A percentile compares a stretch with the other conserved stretches of the same genome.
These are phyloP conservation scores for Platanthera guangdongensis DNA, from an alignment of 106 monocot species.

Conservation along the genomic window DNA sequence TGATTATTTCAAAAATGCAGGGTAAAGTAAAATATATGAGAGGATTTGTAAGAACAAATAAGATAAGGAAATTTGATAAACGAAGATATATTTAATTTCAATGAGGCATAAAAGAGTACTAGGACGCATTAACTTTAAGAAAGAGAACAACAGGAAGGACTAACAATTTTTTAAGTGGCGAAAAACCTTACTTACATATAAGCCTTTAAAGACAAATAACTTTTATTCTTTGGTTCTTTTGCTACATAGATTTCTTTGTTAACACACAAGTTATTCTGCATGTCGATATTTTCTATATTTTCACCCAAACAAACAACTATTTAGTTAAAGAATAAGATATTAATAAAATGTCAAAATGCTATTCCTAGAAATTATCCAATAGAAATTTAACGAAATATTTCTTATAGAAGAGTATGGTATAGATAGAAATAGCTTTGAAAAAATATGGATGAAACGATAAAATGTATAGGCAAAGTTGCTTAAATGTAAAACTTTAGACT, in stretches of 20 bases:
- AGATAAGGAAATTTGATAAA: not conserved
- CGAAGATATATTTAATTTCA: not conserved
- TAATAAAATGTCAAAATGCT: not conserved
- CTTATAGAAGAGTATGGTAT: not conserved
- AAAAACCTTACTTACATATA: not conserved
- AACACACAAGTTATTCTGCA: not conserved
- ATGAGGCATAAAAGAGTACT: no score
- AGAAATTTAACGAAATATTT: not conserved
- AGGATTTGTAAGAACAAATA: not conserved
- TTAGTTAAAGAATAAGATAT: not conserved
- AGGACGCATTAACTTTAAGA: no score
- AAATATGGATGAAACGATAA: not conserved
- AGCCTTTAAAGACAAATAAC: not conserved
- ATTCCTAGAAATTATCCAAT: not conserved
- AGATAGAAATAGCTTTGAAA: not conserved
- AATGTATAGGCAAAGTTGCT: not conserved
- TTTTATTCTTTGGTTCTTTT: not conserved
- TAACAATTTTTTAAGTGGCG: not conserved
- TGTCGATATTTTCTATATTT: not conserved
- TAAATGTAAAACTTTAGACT: not conserved
- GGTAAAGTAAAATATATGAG: not conserved
- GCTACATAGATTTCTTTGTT: not conserved
- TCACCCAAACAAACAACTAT: not conserved
- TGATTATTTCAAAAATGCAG: not conserved
- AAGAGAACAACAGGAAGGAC: not conserved